Evolutionary conservation across 1,284 basidiomycete genomes (phyloP), one percentile per base, ranked within the genome.

Genomic region (Rhodofomes roseus): DNA sequence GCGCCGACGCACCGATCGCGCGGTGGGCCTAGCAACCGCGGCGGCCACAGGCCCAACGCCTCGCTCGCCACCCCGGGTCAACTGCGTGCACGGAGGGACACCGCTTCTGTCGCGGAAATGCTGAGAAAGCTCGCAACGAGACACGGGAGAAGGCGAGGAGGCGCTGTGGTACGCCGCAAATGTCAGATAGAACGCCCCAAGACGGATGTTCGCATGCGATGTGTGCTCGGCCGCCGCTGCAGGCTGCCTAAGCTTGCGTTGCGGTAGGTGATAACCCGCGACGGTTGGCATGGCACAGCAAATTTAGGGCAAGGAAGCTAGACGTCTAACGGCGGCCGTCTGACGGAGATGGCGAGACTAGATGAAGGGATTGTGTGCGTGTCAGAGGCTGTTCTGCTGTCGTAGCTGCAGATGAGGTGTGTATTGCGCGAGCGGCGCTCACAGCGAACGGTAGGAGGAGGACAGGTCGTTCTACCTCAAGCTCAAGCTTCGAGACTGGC

Each of bases 211-310:
- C 31, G 50, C 31, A 51, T 34, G 31, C 18, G 31, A 37, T 18
- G 5, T 23, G 29, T 36, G 18, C 34, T 9, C 50, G 50, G 50
- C 50, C 43, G 43, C 43, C 43, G 43, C 43, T 44, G 11, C 43
- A 4, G 22, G 31, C 31, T 18, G 48, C 18, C 23, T n/a, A n/a
- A n/a, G n/a, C n/a, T n/a, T n/a, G n/a, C n/a, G n/a, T n/a, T 31
- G 48, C 12, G 48, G 25, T 34, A n/a, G 31, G 31, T 20, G 9
- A 34, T 4, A 18, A 23, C n/a, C 36, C 9, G 29, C 50, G 31
- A 52, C 50, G 31, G 50, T 52, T 52, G 50, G 50, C 50, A 52
- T n/a, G 50, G 34, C 31, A 52, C 50, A 52, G 46, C 25, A 48
- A 22, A 4, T 22, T 20, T 29, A 12, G 46, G 7, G 1, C 12